Percentiles rank a stretch among this genome's conserved stretches.
Conservation (phyloP, 1,139 yeast species). For the Hemisphaericaspora lyxosophila region DNA sequence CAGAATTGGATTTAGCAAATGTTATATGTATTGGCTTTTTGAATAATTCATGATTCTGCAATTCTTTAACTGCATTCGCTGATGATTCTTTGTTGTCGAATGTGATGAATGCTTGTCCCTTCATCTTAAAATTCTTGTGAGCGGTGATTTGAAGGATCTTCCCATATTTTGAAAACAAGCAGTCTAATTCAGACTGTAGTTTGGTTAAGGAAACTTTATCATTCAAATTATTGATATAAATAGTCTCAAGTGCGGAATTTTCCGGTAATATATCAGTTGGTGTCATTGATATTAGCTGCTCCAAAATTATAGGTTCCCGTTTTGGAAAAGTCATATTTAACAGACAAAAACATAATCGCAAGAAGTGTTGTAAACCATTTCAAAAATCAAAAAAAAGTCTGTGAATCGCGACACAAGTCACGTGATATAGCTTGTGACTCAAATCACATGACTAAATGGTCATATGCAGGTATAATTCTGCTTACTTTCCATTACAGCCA, state of each 20-base stretch:
- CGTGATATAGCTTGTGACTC: not conserved
- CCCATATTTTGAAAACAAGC: slow-evolving; percentile 49
- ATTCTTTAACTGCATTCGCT: slow-evolving; percentile 43
- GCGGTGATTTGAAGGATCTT: slow-evolving; percentile 55
- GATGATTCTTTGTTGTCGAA: slow-evolving; percentile 49
- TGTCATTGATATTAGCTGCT: not conserved
- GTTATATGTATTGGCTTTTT: slow-evolving; percentile 53
- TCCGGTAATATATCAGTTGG: not conserved
- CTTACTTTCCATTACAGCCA: not conserved
- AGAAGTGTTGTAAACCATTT: too few relatives aligned
- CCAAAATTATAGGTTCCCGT: too few relatives aligned
- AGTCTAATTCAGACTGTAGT: slow-evolving; percentile 44
- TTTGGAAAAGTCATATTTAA: too few relatives aligned
- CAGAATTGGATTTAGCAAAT: slow-evolving; percentile 50
- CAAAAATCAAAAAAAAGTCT: too few relatives aligned
- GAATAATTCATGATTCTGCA: slow-evolving; percentile 47
- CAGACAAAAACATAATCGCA: too few relatives aligned
- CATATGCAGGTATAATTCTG: slow-evolving; percentile 1
- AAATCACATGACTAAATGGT: not conserved
- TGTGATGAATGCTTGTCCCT: slow-evolving; percentile 88
- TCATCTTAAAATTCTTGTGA: slow-evolving; percentile 59
- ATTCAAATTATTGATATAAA: slow-evolving; percentile 69
- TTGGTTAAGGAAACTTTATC: slow-evolving; percentile 61
- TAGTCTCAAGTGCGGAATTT: slow-evolving; percentile 29
- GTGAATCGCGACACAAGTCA: too few relatives aligned